Evolutionary conservation across 352 stramenopile species (phyloP).

Genomic region (Plasmopara viticola): DNA sequence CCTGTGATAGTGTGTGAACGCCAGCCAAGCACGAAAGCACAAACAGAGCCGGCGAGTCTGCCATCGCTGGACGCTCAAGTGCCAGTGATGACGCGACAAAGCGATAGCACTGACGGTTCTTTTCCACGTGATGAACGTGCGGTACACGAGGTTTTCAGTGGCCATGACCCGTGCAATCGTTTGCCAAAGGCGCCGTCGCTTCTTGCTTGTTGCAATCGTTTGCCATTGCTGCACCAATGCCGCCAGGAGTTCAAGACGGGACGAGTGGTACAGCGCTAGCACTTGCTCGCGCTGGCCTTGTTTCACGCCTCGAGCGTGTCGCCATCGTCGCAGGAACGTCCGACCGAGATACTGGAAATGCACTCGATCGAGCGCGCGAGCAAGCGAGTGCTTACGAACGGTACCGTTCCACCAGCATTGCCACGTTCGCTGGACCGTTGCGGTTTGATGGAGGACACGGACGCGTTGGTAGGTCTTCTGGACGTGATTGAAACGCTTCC

Average conservation of each 20-base stretch:
- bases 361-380: not conserved
- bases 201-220: slow-evolving; percentile 13
- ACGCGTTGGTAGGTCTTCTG: slow-evolving; percentile 9
- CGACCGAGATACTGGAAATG: not conserved
- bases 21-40: slow-evolving; percentile 43
- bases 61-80: slow-evolving; percentile 50
- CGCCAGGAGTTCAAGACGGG: slow-evolving; percentile 23
- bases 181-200: slow-evolving; percentile 19
- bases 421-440: slow-evolving; percentile 12
- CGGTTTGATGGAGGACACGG: slow-evolving; percentile 2
- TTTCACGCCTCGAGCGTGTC: slow-evolving; percentile 10
- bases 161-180: slow-evolving; percentile 22
- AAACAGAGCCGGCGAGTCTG: slow-evolving; percentile 58
- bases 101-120: slow-evolving; percentile 13
- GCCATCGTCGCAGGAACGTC: not conserved
- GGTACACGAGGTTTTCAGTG: slow-evolving; percentile 8
- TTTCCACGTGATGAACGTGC: slow-evolving; percentile 24
- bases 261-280: slow-evolving; percentile 24
- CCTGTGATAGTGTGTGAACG: slow-evolving; percentile 15
- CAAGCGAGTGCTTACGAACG: not conserved
- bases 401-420: slow-evolving; percentile 5
- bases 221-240: slow-evolving; percentile 26
- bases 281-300: slow-evolving; percentile 16
- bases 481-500: slow-evolving; percentile 11
- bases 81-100: slow-evolving; percentile 30